Percentiles rank a stretch among this genome's conserved stretches.
phyloP scores from a whole-genome alignment of 495 filamentous ascomycete genomes.

The Hyaloscypha hepaticicola region DNA sequence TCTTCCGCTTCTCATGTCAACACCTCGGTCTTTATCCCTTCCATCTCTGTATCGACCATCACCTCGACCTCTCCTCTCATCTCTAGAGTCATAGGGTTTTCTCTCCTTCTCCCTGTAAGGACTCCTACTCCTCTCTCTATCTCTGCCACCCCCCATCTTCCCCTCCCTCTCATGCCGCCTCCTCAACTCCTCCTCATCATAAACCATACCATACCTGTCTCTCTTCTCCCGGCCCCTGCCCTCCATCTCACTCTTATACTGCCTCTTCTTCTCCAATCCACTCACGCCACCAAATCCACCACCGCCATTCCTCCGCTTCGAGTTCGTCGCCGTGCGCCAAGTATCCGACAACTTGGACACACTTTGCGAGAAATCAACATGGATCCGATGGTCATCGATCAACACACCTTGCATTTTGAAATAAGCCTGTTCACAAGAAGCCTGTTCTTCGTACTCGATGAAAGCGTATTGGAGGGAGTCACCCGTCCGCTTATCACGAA shows the following conservation, averaged over 20 bases:
- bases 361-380: conserved; percentile 98
- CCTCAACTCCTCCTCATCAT: conserved; percentile 69
- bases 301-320: conserved; percentile 65
- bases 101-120: conserved; percentile 26
- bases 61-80: conserved; percentile 24
- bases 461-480: conserved; percentile 98
- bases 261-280: conserved; percentile 81
- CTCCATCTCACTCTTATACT: conserved; percentile 75
- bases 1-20: conserved; percentile 12
- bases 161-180: conserved; percentile 41
- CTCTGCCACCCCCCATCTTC: conserved; percentile 21
- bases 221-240: conserved; percentile 39
- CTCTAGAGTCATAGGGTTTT: conserved; percentile 19
- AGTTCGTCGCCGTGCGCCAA: conserved; percentile 86
- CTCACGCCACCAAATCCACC: conserved; percentile 91
- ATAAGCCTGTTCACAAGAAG: conserved; percentile 92
- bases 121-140: conserved; percentile 27
- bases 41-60: conserved; percentile 14
- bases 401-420: conserved; percentile 97
- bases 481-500: conserved; percentile 88
- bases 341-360: conserved; percentile 87
- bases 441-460: conserved; percentile 91
- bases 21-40: conserved; percentile 18
- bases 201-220: conserved; percentile 73
- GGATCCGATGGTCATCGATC: conserved; percentile 96